These are phyloP conservation scores for Penicillium cosmopolitanum DNA, from an alignment of 495 filamentous ascomycete genomes.

Conservation along the genomic window DNA sequence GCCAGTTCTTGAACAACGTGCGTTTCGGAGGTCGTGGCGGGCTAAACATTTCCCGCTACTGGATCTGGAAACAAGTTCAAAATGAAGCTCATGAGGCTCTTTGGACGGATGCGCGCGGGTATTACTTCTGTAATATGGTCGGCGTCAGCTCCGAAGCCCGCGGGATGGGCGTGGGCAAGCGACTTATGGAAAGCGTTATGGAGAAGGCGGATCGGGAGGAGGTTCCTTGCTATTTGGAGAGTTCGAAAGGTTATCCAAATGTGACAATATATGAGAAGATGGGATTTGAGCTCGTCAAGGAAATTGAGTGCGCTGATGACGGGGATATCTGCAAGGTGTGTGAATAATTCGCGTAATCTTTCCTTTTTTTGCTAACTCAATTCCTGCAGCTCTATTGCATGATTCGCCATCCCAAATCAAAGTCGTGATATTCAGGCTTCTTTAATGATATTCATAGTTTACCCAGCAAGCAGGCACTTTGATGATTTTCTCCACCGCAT, in stretches of 20 bases:
- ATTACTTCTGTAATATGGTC: constrained; percentile 74
- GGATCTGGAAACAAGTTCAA: constrained; percentile 55
- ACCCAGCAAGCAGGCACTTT: neutral
- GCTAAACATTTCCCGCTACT: constrained; percentile 63
- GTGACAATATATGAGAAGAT: constrained; percentile 67
- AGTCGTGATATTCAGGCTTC: constrained; percentile 11
- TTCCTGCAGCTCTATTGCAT: constrained; percentile 31
- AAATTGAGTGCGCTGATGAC: constrained; percentile 65
- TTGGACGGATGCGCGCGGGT: constrained; percentile 52
- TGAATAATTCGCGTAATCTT: constrained; percentile 4
- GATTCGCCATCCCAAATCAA: constrained; percentile 26
- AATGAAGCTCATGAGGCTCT: constrained; percentile 38
- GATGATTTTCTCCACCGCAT: neutral
- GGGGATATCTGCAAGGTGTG: constrained; percentile 48
- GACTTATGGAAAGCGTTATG: constrained; percentile 61
- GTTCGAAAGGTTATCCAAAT: constrained; percentile 64
- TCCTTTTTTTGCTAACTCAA: neutral
- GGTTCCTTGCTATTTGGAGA: constrained; percentile 66
- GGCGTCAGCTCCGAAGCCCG: constrained; percentile 63
- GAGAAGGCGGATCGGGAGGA: constrained; percentile 61
- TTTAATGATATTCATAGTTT: neutral
- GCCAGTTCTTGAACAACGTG: constrained; percentile 64
- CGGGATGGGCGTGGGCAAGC: constrained; percentile 61
- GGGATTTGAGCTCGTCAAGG: constrained; percentile 62
- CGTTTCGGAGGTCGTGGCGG: constrained; percentile 64